Percentiles rank a stretch among this genome's conserved stretches.
Conservation (phyloP, 192 early-diverging fungal genomes). For the Backusella tuberculispora region DNA sequence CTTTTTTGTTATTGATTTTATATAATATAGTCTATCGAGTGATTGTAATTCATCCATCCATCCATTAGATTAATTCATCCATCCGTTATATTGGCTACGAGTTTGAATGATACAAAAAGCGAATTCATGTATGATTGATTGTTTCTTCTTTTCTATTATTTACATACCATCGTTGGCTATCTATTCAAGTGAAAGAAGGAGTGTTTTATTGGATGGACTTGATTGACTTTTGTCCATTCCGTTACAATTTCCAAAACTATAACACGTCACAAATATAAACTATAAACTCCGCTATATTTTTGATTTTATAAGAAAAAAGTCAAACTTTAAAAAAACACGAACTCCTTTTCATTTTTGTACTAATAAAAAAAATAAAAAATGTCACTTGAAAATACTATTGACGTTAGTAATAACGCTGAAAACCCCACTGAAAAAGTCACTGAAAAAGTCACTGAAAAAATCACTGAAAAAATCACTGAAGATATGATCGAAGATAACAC, state of each 20-base stretch:
- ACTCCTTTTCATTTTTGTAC: background rate
- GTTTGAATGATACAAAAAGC: background rate
- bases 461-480: background rate
- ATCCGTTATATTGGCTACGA: background rate
- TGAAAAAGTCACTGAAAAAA: background rate
- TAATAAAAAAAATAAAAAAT: background rate
- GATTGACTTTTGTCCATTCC: background rate
- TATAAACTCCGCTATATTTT: background rate
- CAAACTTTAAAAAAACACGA: background rate
- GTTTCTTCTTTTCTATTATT: background rate
- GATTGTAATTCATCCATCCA: background rate
- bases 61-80: background rate
- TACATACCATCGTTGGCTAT: constrained; percentile 17
- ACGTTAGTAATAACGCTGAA: background rate
- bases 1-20: background rate
- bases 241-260: background rate
- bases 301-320: background rate
- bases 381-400: background rate
- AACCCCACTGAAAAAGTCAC: background rate
- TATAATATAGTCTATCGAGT: background rate
- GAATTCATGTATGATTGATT: background rate
- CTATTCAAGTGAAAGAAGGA: constrained; percentile 16
- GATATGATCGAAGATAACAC: background rate
- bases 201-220: constrained; percentile 5
- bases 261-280: background rate